These are phyloP conservation scores for Leccinum broughii DNA, from an alignment of 768 basidiomycete species.

Conservation along the genomic window DNA sequence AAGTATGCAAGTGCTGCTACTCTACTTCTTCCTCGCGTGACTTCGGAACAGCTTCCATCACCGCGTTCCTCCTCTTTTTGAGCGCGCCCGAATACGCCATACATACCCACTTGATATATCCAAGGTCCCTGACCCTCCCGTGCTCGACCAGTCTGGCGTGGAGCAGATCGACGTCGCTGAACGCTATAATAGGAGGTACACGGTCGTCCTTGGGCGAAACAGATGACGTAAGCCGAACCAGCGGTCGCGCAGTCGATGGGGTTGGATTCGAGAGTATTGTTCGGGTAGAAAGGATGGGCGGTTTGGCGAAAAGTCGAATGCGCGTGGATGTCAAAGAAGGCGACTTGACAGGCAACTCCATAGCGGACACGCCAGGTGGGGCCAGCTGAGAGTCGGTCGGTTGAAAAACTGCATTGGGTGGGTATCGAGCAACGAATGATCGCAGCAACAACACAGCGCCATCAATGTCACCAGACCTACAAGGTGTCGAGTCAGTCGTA, in stretches of 20 bases:
- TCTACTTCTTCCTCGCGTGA: constrained; percentile 4
- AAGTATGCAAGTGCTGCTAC: too few species aligned
- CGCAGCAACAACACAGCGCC: constrained; percentile 56
- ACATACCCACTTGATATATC: constrained; percentile 70
- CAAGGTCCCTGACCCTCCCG: constrained; percentile 47
- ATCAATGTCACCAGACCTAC: constrained; percentile 51
- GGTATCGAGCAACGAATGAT: constrained; percentile 65
- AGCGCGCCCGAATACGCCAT: constrained; percentile 74
- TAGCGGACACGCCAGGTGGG: not conserved
- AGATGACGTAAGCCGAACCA: constrained; percentile 67
- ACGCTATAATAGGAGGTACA: constrained; percentile 78
- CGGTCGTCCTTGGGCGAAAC: constrained; percentile 68
- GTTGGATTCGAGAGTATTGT: constrained; percentile 44
- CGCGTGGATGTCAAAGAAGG: constrained; percentile 8
- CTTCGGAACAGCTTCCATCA: constrained; percentile 18
- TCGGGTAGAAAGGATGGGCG: constrained; percentile 56
- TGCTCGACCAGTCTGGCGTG: constrained; percentile 69
- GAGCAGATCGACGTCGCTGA: constrained; percentile 73
- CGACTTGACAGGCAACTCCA: not conserved
- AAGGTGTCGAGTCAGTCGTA: not conserved
- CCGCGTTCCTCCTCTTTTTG: constrained; percentile 54
- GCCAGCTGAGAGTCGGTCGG: constrained; percentile 14
- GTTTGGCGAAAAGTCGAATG: constrained; percentile 38
- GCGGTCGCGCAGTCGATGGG: constrained; percentile 43
- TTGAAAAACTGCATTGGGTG: constrained; percentile 53